Base-by-base conservation (phyloP, 139 green algal genomes). In the Chlorella sorokiniana region DNA sequence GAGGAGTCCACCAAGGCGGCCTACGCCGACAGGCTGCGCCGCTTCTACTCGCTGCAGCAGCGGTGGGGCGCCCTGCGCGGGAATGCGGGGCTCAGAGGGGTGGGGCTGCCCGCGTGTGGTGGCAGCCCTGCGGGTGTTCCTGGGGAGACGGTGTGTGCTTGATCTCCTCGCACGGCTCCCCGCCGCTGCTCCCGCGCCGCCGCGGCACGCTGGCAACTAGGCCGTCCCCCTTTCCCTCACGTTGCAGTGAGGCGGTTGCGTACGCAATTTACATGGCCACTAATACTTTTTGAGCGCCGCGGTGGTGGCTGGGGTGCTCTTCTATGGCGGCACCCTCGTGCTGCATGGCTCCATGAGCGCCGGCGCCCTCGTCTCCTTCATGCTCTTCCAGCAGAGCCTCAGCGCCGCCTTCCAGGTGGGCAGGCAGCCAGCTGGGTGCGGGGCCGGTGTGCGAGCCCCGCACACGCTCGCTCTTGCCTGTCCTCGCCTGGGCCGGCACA, bases 371-470 rank as follows among this genome's bases (percentile, higher is more conserved):
- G 88, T 96, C 31, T 91, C 86, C 25, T 96, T 96, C 87, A 96
- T 97, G 90, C 88, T 96, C 38, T 93, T 95, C 86, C 91, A 96
- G 85, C 88, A 94, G 83, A 90, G 79, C 6, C 89, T 97, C 0
- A 85, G 73, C 23, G 72, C 56, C 1, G 89, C 93, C 27, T 96
- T 96, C 76, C 88, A 92, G 86, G 85, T 88, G 61, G n/a, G 63
- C 11, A 18, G 64, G 0, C 5, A 22, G 74, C n/a, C 40, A 54
- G 40, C 40, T 68, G 23, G 29, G 27, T 14, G 61, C 61, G 23
- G 27, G 38, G 1, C 41, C 5, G 40, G 14, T 71, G 64, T 48
- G 35, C 6, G 35, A 11, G 33, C 33, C 4, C 23, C 10, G 27
- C 27, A 23, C 20, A 23, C 16, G 33, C 25, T 14, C 35, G 23